Evolutionary conservation across 164 flowering plant species (phyloP).

Genomic region (Annona squamosa): DNA sequence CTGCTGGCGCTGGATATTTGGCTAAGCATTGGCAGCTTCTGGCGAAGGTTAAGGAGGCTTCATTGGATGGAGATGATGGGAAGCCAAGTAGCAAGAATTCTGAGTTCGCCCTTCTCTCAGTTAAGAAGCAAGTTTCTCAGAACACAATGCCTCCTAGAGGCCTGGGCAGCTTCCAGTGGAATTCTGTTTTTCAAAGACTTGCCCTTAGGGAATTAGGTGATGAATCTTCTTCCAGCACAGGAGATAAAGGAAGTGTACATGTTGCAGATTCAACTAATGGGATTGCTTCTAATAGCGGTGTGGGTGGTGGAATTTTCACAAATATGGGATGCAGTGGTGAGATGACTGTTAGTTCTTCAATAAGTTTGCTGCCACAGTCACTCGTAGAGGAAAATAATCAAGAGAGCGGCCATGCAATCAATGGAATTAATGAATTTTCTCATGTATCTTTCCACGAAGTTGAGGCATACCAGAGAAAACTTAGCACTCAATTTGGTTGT

Average conservation of each 20-base stretch:
- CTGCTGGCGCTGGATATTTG: slow-evolving; percentile 62
- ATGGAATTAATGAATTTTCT: slow-evolving; percentile 10
- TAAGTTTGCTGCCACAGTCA: slow-evolving; percentile 16
- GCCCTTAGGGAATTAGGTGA: slow-evolving; percentile 14
- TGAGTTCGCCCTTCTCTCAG: slow-evolving; percentile 9
- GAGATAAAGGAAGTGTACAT: slow-evolving; percentile 8
- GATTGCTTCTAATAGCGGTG: slow-evolving; percentile 20
- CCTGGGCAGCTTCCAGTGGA: slow-evolving; percentile 3
- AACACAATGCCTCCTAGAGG: not conserved
- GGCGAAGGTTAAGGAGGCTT: slow-evolving; percentile 23
- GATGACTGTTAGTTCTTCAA: slow-evolving; percentile 17
- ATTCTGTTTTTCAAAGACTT: slow-evolving; percentile 21
- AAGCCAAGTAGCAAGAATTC: slow-evolving; percentile 19
- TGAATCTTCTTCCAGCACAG: slow-evolving; percentile 15
- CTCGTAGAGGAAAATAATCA: slow-evolving; percentile 4
- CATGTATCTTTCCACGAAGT: slow-evolving; percentile 11
- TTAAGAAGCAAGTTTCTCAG: not conserved
- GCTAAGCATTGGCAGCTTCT: slow-evolving; percentile 45
- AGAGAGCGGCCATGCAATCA: slow-evolving; percentile 8
- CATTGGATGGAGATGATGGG: slow-evolving; percentile 17
- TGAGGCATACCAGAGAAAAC: slow-evolving; percentile 16
- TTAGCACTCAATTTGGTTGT: slow-evolving; percentile 16
- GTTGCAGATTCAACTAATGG: slow-evolving; percentile 8
- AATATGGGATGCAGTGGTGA: slow-evolving; percentile 11
- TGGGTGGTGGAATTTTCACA: slow-evolving; percentile 14